These are phyloP conservation scores for Pulicaria dysenterica DNA, from an alignment of 129 eudicot genomes.

Conservation along the genomic window DNA sequence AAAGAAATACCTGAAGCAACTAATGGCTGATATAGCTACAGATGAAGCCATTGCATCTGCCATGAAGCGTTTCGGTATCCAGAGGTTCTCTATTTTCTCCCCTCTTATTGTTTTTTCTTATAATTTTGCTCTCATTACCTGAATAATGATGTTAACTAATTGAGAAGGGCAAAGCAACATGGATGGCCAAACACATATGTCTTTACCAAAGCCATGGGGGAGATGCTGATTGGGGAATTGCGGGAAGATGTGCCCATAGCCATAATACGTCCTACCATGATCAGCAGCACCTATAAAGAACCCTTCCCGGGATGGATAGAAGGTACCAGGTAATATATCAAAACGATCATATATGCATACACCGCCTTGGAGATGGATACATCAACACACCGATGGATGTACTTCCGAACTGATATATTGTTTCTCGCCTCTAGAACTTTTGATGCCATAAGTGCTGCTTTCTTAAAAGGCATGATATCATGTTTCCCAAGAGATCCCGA, in stretches of 20 bases:
- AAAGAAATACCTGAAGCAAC: conserved; percentile 41
- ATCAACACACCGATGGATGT: neutral
- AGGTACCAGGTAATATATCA: conserved; percentile 36
- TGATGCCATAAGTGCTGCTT: conserved; percentile 45
- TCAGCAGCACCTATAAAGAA: conserved; percentile 57
- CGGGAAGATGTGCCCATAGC: conserved; percentile 37
- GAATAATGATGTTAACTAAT: too few relatives aligned
- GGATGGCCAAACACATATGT: conserved; percentile 77
- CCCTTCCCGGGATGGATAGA: conserved; percentile 70
- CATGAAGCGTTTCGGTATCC: conserved; percentile 68
- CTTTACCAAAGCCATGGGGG: conserved; percentile 68
- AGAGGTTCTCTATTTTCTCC: conserved; percentile 41
- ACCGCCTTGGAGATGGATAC: neutral
- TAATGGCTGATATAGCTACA: conserved; percentile 31
- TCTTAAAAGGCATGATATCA: conserved; percentile 44
- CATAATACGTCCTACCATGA: conserved; percentile 57
- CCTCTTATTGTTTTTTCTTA: too few relatives aligned
- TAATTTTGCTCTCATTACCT: too few relatives aligned
- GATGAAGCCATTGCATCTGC: conserved; percentile 31
- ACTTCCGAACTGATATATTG: neutral
- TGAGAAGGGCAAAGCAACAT: conserved; percentile 41
- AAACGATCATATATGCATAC: neutral
- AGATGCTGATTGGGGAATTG: conserved; percentile 46
- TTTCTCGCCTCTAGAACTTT: conserved; percentile 36
- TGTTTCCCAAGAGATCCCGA: conserved; percentile 46